Evolutionary conservation across 192 early-diverging fungal genomes (phyloP), one percentile per base, ranked within the genome.

Genomic region (Rhizoclosmatium globosum): DNA sequence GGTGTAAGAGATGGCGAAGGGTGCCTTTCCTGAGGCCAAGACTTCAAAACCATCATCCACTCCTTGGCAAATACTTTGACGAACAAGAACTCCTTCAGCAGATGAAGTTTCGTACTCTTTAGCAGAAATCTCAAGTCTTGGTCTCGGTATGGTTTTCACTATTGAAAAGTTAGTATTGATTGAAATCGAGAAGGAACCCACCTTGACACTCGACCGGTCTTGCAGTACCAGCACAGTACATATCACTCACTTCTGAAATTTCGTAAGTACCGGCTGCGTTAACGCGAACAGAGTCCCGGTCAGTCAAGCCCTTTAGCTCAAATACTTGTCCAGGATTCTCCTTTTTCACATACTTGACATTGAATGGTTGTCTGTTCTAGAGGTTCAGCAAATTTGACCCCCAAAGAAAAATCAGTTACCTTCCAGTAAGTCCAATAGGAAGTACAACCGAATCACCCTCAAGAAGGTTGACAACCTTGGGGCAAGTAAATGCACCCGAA

Each of bases 401-500:
- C 13, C 13, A 47, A 58, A 0, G 57, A 57, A 1, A 38, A 79
- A 38, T 68, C 62, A 21, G 74, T 7, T 17, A 85, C 80, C 74
- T 76, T 41, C 87, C 87, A 57, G 72, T 77, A 3, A 87, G 64
- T 13, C 45, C 13, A 43, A 88, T 50, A 6, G 79, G 81, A 3
- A 86, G 15, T 15, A 31, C 3, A 13, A 80, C 74, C 0, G 47
- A 38, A 38, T 50, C 64, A 21, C 83, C 83, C 57, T 86, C 86
- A 43, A 89, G 72, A 42, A 84, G 46, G 9, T 9, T 39, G 46
- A 89, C 46, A 11, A 82, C 76, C 43, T 59, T 78, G 4, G 71
- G 79, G 65, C 79, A 83, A n/a, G 62, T 71, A 68, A 89, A 89
- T 42, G 73, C 61, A 21, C 69, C 86, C 47, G 78, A 66, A 17